Conservation (phyloP, 2,329 filamentous ascomycete genomes). For the Pseudocercospora ulei region DNA sequence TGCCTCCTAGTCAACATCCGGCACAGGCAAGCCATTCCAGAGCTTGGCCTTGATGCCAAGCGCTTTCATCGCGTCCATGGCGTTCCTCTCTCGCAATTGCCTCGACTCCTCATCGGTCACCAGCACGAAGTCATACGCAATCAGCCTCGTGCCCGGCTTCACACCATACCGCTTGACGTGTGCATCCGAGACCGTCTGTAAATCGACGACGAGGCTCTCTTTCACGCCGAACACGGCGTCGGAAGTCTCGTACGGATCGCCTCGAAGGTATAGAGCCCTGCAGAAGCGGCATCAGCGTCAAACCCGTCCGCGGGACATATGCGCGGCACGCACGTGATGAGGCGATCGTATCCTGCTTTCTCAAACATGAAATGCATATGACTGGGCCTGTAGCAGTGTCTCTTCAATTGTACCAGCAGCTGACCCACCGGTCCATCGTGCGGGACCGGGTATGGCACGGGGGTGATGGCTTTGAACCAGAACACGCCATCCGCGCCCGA, state of each 20-base stretch:
- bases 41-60: conserved; percentile 62
- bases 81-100: conserved; percentile 55
- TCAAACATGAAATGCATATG: conserved; percentile 88
- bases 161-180: conserved; percentile 54
- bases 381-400: conserved; percentile 67
- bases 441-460: conserved; percentile 77
- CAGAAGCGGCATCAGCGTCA: conserved; percentile 14
- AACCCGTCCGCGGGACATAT: too few relatives aligned
- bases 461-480: conserved; percentile 77
- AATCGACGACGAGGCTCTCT: conserved; percentile 62
- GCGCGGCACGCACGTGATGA: conserved; percentile 62
- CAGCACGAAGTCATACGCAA: conserved; percentile 63
- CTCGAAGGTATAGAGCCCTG: conserved; percentile 65
- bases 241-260: conserved; percentile 70
- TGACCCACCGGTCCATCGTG: conserved; percentile 74
- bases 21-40: conserved; percentile 65
- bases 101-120: conserved; percentile 61
- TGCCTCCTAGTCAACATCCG: conserved; percentile 59
- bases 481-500: conserved; percentile 64
- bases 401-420: conserved; percentile 53
- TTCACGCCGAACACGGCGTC: conserved; percentile 86
- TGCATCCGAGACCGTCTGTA: conserved; percentile 45
- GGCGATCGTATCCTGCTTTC: conserved; percentile 64
- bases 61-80: conserved; percentile 56
- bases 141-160: conserved; percentile 49